Evolutionary conservation across 306 rosid species (phyloP).

Genomic region (Vicia sativa): DNA sequence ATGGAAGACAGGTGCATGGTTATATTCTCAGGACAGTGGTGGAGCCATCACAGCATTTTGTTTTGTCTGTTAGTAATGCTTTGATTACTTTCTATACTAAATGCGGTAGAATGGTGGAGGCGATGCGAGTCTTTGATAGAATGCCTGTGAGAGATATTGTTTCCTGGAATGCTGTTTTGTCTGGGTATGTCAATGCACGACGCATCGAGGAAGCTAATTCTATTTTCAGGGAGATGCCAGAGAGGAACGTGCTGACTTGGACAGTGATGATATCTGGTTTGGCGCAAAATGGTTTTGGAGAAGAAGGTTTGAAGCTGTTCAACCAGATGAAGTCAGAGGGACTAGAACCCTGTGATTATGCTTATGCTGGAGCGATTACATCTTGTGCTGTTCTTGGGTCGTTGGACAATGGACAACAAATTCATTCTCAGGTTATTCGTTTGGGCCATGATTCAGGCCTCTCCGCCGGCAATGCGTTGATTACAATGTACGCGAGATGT

Average conservation of each 20-base stretch:
- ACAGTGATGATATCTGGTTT: slow-evolving; percentile 59
- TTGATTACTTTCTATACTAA: slow-evolving; percentile 50
- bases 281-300: slow-evolving; percentile 56
- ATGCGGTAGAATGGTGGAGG: slow-evolving; percentile 47
- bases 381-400: slow-evolving; percentile 56
- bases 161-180: slow-evolving; percentile 60
- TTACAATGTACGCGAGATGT: slow-evolving; percentile 61
- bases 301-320: slow-evolving; percentile 55
- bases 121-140: slow-evolving; percentile 38
- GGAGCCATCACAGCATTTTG: slow-evolving; percentile 45
- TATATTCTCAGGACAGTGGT: slow-evolving; percentile 45
- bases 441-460: slow-evolving; percentile 55
- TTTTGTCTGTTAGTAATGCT: slow-evolving; percentile 50
- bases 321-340: slow-evolving; percentile 55
- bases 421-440: slow-evolving; percentile 50
- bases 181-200: slow-evolving; percentile 44
- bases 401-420: slow-evolving; percentile 52
- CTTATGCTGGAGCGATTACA: slow-evolving; percentile 56
- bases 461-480: slow-evolving; percentile 54
- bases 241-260: slow-evolving; percentile 54
- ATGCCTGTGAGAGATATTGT: slow-evolving; percentile 48
- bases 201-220: slow-evolving; percentile 51
- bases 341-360: slow-evolving; percentile 61
- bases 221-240: slow-evolving; percentile 50
- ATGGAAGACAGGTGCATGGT: slow-evolving; percentile 54